Conservation (phyloP, 805 yeast genomes). For the Candida pseudofarinosa region DNA sequence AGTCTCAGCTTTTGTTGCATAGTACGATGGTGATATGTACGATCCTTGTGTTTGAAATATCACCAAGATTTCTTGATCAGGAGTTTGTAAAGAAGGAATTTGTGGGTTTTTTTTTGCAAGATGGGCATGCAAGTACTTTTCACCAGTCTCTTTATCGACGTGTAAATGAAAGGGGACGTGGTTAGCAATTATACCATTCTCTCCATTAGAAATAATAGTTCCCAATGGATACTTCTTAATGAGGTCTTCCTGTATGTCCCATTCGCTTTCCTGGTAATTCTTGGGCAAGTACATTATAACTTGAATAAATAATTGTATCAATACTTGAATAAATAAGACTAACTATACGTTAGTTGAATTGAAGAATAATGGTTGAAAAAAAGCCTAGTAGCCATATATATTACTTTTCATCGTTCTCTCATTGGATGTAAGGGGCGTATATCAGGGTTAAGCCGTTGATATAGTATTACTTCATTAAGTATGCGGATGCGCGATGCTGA, state of each 20-base stretch:
- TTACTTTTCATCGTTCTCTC: not conserved
- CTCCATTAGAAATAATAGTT: conserved; percentile 40
- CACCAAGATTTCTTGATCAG: conserved; percentile 39
- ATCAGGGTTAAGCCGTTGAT: not conserved
- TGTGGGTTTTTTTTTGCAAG: conserved; percentile 52
- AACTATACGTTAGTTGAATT: not conserved
- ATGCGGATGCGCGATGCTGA: not conserved
- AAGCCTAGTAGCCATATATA: not conserved
- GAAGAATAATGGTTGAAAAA: too few relatives aligned
- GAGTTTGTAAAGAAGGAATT: conserved; percentile 31
- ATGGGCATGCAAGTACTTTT: conserved; percentile 48
- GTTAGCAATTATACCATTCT: conserved; percentile 44
- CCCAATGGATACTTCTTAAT: conserved; percentile 50
- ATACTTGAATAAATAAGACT: not conserved
- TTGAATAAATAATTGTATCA: not conserved
- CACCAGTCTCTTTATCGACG: conserved; percentile 30
- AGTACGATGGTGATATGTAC: conserved; percentile 59
- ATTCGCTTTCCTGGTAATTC: conserved; percentile 24
- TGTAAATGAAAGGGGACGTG: conserved; percentile 53
- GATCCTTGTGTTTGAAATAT: conserved; percentile 50
- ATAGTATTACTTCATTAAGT: not conserved
- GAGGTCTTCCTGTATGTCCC: conserved; percentile 37
- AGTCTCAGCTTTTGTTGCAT: conserved; percentile 50
- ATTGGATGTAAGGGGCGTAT: not conserved
- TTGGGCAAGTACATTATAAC: conserved; percentile 43